A percentile compares a stretch with the other conserved stretches of the same genome.
Evolutionary conservation across 208 protist species (phyloP).

Genomic region (Trypanosoma vivax): DNA sequence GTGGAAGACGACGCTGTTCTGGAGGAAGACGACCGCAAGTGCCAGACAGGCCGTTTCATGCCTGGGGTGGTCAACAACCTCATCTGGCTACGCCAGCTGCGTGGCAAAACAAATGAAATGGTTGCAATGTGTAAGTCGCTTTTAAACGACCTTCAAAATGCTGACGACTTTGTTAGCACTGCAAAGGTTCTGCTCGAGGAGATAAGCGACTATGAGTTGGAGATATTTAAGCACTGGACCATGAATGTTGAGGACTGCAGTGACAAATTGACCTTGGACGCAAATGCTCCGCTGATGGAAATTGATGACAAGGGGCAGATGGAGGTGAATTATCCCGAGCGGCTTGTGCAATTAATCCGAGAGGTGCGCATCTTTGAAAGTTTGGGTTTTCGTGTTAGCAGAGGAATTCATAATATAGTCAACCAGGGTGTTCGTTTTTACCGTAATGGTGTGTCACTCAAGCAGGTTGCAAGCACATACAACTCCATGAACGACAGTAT

Average conservation of each 20-base stretch:
- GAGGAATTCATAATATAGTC: conserved; percentile 45
- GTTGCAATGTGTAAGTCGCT: conserved; percentile 66
- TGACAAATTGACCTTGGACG: conserved; percentile 66
- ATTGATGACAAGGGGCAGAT: conserved; percentile 74
- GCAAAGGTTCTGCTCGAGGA: conserved; percentile 68
- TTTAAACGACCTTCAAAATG: conserved; percentile 68
- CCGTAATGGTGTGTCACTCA: conserved; percentile 77
- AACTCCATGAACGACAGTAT: conserved; percentile 88
- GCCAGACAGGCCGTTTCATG: conserved; percentile 86
- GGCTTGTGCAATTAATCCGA: conserved; percentile 83
- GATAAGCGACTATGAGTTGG: conserved; percentile 81
- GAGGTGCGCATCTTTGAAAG: conserved; percentile 83
- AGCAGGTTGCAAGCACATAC: conserved; percentile 91
- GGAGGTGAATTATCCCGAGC: conserved; percentile 86
- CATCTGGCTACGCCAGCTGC: conserved; percentile 86
- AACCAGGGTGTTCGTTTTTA: conserved; percentile 82
- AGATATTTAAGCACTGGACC: conserved; percentile 77
- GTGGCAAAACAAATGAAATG: conserved; percentile 71
- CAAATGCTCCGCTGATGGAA: conserved; percentile 77
- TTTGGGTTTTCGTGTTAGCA: conserved; percentile 69
- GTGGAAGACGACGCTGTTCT: conserved; percentile 63
- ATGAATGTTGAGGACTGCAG: conserved; percentile 68
- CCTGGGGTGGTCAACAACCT: conserved; percentile 89
- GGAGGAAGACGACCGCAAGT: conserved; percentile 81
- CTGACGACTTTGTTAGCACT: conserved; percentile 44